Conservation (phyloP, 2,329 filamentous ascomycete species). For the Cladosporium sp. region DNA sequence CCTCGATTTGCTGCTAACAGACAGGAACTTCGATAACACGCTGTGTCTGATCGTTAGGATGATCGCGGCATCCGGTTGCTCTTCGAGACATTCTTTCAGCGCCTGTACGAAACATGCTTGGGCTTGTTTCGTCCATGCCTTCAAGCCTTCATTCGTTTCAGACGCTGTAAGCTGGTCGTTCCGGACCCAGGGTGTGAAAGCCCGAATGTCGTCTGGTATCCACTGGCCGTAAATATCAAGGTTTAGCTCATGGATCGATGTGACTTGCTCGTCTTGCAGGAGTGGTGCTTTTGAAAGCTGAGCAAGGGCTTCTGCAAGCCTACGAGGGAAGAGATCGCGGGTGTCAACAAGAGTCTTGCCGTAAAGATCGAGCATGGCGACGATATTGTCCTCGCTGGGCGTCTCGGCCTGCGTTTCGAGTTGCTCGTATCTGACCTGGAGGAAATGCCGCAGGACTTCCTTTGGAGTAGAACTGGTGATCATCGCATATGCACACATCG, state of each 20-base stretch:
- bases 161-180: constrained; percentile 60
- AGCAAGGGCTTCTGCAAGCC: constrained; percentile 65
- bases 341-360: constrained; percentile 73
- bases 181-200: constrained; percentile 82
- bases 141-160: constrained; percentile 37
- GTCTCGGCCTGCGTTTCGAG: constrained; percentile 61
- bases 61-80: constrained; percentile 17
- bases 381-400: constrained; percentile 49
- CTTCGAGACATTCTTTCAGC: constrained; percentile 17
- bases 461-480: constrained; percentile 73
- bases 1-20: constrained; percentile 20
- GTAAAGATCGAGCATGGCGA: constrained; percentile 67
- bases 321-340: constrained; percentile 68
- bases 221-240: constrained; percentile 74
- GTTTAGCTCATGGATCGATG: constrained; percentile 63
- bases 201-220: constrained; percentile 76
- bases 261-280: constrained; percentile 66
- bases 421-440: constrained; percentile 66
- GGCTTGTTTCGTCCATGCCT: constrained; percentile 68
- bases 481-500: constrained; percentile 77
- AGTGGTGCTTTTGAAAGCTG: constrained; percentile 67
- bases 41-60: constrained; percentile 24
- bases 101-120: constrained; percentile 22
- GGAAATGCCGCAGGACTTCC: constrained; percentile 75
- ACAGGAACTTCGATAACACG: constrained; percentile 25